Evolutionary conservation across 371 early-diverging fungal genomes (phyloP), one percentile per base, ranked within the genome.

Genomic region (Chytridiales sp.): DNA sequence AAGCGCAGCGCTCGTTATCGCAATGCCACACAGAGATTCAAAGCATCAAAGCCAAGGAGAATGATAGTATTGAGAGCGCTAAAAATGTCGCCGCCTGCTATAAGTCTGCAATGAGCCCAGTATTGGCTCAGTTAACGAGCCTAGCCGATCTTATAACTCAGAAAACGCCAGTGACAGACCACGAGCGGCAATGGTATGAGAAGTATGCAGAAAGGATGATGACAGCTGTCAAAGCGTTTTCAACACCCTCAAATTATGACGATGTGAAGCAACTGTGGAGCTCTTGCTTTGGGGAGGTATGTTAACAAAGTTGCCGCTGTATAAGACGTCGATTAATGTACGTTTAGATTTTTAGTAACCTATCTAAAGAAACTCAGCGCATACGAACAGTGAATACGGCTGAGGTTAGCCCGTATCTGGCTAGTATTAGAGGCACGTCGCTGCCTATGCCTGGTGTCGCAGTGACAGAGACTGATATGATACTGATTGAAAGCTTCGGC

Each of bases 171-270:
- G 66, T 72, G 1, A 86, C 89, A 5, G 73, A 73, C 1, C 89
- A 89, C 65, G 91, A 91, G 62, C 62, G 73, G 21, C 81, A 84
- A 86, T 91, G 91, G 58, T 50, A 63, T 11, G 62, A 79, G 1
- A 75, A 68, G 0, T 90, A 77, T 68, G 81, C 80, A 1, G 68
- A 67, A 2, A 72, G 72, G 3, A 82, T 91, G 17, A 61, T 52
- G 1, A 62, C 62, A 3, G 88, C 89, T 0, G 66, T 83, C 31
- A 63, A 66, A 0, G 32, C 61, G 15, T 67, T 92, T 60, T 68
- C 74, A 42, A 68, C 72, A 4, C 87, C 87, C 6, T 68, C 58
- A 3, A 68, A 78, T 19, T 82, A 77, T 62, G 65, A 73, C 27
- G 72, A 73, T 0, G 78, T 83, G 34, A 83, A 82, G 60, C 69